phyloP scores from a whole-genome alignment of 768 basidiomycete species.

The Cystofilobasidium bisporidii region DNA sequence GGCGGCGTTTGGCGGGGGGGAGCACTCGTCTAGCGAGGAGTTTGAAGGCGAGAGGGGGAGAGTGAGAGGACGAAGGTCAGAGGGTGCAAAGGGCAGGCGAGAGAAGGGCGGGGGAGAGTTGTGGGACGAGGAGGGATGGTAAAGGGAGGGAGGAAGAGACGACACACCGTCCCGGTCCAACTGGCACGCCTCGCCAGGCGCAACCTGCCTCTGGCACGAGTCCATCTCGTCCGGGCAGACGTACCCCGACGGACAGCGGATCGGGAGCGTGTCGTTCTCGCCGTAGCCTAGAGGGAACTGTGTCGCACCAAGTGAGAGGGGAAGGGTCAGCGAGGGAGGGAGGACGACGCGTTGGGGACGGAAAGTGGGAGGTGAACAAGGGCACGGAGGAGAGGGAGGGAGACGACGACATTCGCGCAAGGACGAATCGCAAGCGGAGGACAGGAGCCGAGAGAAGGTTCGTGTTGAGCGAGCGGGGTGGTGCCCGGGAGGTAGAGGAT shows the following conservation, averaged over 20 bases:
- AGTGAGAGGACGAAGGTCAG: not conserved
- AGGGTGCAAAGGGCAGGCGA: not conserved
- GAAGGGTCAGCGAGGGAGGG: not conserved
- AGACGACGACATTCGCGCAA: too few species aligned
- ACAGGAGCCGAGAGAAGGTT: too few species aligned
- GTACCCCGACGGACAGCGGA: slow-evolving; percentile 6
- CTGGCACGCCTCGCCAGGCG: slow-evolving; percentile 16
- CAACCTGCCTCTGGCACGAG: slow-evolving; percentile 12
- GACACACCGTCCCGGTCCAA: slow-evolving; percentile 26
- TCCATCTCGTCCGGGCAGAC: slow-evolving; percentile 25
- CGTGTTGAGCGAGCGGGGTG: too few species aligned
- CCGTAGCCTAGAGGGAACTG: slow-evolving; percentile 26
- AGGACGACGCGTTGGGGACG: not conserved
- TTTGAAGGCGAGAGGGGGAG: not conserved
- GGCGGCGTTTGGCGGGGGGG: slow-evolving; percentile 55
- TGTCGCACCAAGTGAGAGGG: not conserved
- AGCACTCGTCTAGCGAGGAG: slow-evolving; percentile 58
- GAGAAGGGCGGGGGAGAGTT: not conserved
- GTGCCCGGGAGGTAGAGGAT: too few species aligned
- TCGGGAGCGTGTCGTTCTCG: slow-evolving; percentile 8
- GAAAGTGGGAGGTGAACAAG: too few species aligned
- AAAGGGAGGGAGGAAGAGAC: not conserved
- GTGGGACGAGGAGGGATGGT: not conserved
- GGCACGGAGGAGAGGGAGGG: too few species aligned
- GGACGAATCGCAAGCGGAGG: too few species aligned